Percentiles rank a stretch among this genome's conserved stretches.
phyloP scores from a whole-genome alignment of 2,329 filamentous ascomycete genomes.

The Fusarium tupiense region DNA sequence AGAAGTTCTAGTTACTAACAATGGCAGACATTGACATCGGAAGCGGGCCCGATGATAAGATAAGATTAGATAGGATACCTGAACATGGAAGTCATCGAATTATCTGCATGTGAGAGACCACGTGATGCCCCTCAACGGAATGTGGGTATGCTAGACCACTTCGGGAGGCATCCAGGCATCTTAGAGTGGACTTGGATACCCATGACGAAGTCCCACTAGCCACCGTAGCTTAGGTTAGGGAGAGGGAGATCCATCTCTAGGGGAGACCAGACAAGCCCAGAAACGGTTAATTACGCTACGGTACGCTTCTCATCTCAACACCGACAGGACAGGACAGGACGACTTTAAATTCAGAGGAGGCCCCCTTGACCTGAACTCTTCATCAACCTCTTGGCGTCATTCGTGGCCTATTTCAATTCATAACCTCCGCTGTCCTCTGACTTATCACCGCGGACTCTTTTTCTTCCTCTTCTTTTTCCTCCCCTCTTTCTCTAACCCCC shows the following conservation, averaged over 20 bases:
- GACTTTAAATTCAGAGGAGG: constrained; percentile 28
- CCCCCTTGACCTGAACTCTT: constrained; percentile 32
- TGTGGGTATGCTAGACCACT: constrained; percentile 36
- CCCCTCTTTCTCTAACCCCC: constrained; percentile 30
- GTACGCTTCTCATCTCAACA: constrained; percentile 27
- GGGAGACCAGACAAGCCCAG: constrained; percentile 38
- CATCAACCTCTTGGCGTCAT: constrained; percentile 17
- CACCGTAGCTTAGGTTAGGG: constrained; percentile 11
- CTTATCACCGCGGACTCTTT: constrained; percentile 8
- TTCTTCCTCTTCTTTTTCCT: neutral
- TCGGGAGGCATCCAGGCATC: constrained; percentile 40
- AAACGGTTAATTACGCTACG: constrained; percentile 44
- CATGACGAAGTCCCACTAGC: constrained; percentile 43
- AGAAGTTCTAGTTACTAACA: constrained; percentile 3
- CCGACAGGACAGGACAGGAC: constrained; percentile 21
- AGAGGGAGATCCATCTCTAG: constrained; percentile 40
- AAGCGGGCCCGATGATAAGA: constrained; percentile 23
- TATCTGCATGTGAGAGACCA: constrained; percentile 41
- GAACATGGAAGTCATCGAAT: neutral
- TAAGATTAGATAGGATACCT: neutral
- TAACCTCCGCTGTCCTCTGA: constrained; percentile 3
- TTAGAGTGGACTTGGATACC: constrained; percentile 25
- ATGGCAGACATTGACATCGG: neutral
- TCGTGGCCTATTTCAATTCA: neutral
- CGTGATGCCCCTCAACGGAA: constrained; percentile 33